Evolutionary conservation across 108 stramenopile genomes (phyloP), one percentile per base, ranked within the genome.

Genomic region (Cyclotella baltica): DNA sequence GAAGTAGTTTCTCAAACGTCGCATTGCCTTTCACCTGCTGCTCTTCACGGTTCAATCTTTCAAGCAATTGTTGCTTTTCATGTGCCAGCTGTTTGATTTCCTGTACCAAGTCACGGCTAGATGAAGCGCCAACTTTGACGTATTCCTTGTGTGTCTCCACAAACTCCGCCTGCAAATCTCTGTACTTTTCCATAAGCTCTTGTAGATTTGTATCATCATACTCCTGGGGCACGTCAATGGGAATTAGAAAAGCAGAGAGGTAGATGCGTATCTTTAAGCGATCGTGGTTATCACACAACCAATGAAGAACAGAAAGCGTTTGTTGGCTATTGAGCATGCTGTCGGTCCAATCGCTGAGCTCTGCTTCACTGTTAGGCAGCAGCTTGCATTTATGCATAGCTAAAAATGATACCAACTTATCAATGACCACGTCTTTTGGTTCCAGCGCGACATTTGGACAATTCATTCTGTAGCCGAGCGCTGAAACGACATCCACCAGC

Each of bases 91-190:
- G 83, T 23, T 65, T 37, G 46, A 87, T 90, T 38, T 87, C 88
- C 13, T 50, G 23, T 20, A 71, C 43, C 25, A 90, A 70, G 66
- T 88, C 91, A 1, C 76, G 62, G 19, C 47, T 25, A 15, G 33
- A 30, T 5, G 57, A 58, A 20, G 81, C 51, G 18, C 40, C 61
- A 34, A 77, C 18, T 19, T 50, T 37, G 25, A 92, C 92, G 27
- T 86, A 89, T 28, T 66, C 58, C 80, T 93, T 91, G 79, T 95
- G 94, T 15, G 80, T 71, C 1, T 85, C 88, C 56, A 89, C 84
- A 75, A 95, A 95, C 64, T 95, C 91, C 27, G 58, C 43, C 74
- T 96, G 93, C 22, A 92, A 69, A 38, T 87, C 87, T 35, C 77
- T 70, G 80, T 88, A 84, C 15, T 72, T 57, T 53, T 86, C 84